Evolutionary conservation across 441 rosid genomes (phyloP).

Genomic region (Aquilaria agallochum): DNA sequence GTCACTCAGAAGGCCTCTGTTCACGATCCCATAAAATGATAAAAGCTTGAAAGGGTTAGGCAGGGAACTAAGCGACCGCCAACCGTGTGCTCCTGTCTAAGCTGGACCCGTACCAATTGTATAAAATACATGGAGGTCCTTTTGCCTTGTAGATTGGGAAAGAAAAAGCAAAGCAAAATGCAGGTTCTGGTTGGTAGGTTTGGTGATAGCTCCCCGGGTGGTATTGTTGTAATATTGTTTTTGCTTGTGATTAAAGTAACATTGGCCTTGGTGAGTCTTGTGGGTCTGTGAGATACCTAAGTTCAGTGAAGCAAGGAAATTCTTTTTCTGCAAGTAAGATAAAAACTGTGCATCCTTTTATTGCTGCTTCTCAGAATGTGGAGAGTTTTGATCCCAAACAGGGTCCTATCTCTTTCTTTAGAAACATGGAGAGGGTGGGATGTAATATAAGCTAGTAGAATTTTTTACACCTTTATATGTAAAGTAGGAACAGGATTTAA

Average conservation of each 20-base stretch:
- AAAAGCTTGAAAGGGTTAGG: no score
- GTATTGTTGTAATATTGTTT: constrained; percentile 35
- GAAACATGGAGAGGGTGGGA: no score
- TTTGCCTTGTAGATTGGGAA: constrained; percentile 38
- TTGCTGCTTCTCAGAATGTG: constrained; percentile 11
- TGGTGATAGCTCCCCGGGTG: constrained; percentile 38
- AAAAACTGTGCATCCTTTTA: constrained; percentile 14
- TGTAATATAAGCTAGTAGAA: no score
- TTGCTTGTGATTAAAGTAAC: constrained; percentile 37
- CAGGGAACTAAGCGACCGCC: no score
- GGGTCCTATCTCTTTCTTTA: no score
- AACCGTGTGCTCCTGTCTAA: no score
- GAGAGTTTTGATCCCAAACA: no score
- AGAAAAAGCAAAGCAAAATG: constrained; percentile 46
- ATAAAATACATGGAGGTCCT: constrained; percentile 18
- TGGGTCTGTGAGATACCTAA: constrained; percentile 20
- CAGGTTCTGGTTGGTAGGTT: constrained; percentile 53
- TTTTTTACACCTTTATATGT: no score
- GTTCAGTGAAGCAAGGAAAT: constrained; percentile 15
- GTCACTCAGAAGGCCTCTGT: no score
- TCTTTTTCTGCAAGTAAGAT: constrained; percentile 16
- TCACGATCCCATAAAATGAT: no score
- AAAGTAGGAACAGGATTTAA: no score
- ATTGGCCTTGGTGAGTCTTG: constrained; percentile 18
- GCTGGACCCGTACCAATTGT: constrained; percentile 22